Evolutionary conservation across 495 filamentous ascomycete genomes (phyloP), one percentile per base, ranked within the genome.

Genomic region (Penicillium pancosmium): DNA sequence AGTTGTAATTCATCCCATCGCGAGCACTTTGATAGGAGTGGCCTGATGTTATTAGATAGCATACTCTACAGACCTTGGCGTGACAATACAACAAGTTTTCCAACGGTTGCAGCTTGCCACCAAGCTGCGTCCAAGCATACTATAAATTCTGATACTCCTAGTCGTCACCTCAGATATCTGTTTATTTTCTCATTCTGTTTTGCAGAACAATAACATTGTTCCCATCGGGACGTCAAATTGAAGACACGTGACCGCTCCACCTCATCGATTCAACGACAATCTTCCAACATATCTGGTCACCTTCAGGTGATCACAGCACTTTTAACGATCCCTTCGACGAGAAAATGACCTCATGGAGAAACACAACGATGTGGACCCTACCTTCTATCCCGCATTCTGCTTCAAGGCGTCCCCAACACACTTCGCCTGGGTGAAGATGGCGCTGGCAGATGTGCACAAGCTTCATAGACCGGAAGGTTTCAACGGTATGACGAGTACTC

Each of bases 321-420:
- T 13, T n/a, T 5, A 40, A 12, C 4, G 11, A 13, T n/a, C 1
- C 36, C 36, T 40, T 2, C 40, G 16, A 56, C 47, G 55, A 51
- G 53, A 75, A 75, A 59, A 77, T 77, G 74, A 65, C 25, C 71
- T 59, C 49, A 77, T 77, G 73, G 70, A 63, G 57, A 67, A 68
- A 57, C 48, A 9, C 49, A 35, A 60, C 11, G 40, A 75, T 64
- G 61, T 60, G 51, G 61, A 57, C 40, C 67, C 73, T 43, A 77
- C 68, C 49, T 84, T 90, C 68, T 96, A 97, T 68, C 91, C 92
- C 15, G 86, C 87, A 16, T 95, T 88, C 73, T 95, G 91, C 77
- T 96, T 93, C 73, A 73, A 80, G 53, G 81, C 88, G 7, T 96
- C 95, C 9, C 90, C 90, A 10, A 97, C 92, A 16, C 87, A 90